These are phyloP conservation scores for Phytomonas sp. DNA, from an alignment of 208 protist genomes.

Conservation along the genomic window DNA sequence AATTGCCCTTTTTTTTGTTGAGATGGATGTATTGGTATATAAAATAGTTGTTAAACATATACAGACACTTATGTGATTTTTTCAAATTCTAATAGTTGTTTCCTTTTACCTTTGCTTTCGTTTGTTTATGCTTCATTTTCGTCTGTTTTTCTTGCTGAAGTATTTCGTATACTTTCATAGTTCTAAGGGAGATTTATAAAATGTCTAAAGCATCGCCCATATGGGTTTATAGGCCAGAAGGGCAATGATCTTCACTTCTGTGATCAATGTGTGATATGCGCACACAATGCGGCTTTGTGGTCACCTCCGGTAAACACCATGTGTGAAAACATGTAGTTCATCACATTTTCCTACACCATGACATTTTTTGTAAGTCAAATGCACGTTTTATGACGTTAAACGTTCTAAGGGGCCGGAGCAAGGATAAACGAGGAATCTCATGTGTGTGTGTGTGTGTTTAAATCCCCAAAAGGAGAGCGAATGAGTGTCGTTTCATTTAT, in stretches of 20 bases:
- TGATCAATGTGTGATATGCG: background rate
- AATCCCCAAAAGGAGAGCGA: background rate
- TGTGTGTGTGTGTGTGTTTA: background rate
- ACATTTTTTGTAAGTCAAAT: background rate
- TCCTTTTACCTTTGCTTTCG: constrained; percentile 4
- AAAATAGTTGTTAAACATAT: constrained; percentile 2
- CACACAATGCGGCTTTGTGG: background rate
- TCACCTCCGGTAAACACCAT: background rate
- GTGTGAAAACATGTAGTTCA: background rate
- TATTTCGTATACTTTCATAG: constrained; percentile 1
- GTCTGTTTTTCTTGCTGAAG: constrained; percentile 6
- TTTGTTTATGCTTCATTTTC: constrained; percentile 10
- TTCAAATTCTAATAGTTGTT: constrained; percentile 7
- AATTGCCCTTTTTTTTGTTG: constrained; percentile 4
- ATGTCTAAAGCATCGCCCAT: background rate
- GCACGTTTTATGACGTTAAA: background rate
- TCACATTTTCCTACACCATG: background rate
- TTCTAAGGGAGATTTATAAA: background rate
- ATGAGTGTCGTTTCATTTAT: background rate
- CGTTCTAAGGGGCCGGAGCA: background rate
- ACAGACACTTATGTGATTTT: background rate
- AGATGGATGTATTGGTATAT: background rate
- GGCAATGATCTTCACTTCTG: background rate
- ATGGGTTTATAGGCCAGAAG: background rate
- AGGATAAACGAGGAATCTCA: background rate